Percentiles rank a stretch among this genome's conserved stretches.
phyloP scores from a whole-genome alignment of 1,284 basidiomycete genomes.

The Apiotrichum laibachii region DNA sequence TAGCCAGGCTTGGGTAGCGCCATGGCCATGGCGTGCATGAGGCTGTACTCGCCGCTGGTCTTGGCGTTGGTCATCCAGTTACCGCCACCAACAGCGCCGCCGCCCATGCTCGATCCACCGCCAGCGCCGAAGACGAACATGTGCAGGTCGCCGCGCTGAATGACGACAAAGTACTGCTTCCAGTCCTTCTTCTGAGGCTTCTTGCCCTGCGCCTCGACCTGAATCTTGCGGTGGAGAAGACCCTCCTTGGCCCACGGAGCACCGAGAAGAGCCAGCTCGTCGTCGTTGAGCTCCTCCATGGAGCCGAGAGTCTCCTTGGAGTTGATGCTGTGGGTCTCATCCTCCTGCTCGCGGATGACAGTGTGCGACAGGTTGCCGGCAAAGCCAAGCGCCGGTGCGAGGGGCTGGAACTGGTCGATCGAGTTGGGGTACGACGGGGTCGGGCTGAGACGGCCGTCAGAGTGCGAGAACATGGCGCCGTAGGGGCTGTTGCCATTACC shows the following conservation, averaged over 20 bases:
- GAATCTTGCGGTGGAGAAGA: constrained; percentile 87
- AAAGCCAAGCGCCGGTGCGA: constrained; percentile 83
- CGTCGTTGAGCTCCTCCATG: constrained; percentile 68
- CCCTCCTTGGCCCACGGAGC: constrained; percentile 99
- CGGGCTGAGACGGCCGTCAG: constrained; percentile 78
- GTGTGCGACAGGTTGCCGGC: constrained; percentile 93
- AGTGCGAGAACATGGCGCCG: constrained; percentile 46
- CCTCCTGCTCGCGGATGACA: constrained; percentile 93
- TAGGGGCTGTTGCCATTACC: constrained; percentile 53
- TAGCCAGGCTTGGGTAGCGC: constrained; percentile 85
- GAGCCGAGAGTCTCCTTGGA: constrained; percentile 60
- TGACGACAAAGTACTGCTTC: constrained; percentile 93
- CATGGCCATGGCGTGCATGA: constrained; percentile 85
- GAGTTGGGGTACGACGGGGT: constrained; percentile 84
- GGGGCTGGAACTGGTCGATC: constrained; percentile 50
- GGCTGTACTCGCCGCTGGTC: constrained; percentile 70
- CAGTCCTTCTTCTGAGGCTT: constrained; percentile 70
- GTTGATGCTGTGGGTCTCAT: constrained; percentile 68
- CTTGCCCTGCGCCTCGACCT: constrained; percentile 76
- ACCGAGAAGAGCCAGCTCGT: constrained; percentile 88
- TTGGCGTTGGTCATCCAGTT: constrained; percentile 91
- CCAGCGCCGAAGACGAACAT: constrained; percentile 87
- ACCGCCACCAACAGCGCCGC: constrained; percentile 74
- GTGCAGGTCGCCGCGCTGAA: constrained; percentile 84
- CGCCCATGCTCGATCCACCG: constrained; percentile 53